Evolutionary conservation across 2,329 filamentous ascomycete species (phyloP).

Genomic region (Paecilomyces sp.): DNA sequence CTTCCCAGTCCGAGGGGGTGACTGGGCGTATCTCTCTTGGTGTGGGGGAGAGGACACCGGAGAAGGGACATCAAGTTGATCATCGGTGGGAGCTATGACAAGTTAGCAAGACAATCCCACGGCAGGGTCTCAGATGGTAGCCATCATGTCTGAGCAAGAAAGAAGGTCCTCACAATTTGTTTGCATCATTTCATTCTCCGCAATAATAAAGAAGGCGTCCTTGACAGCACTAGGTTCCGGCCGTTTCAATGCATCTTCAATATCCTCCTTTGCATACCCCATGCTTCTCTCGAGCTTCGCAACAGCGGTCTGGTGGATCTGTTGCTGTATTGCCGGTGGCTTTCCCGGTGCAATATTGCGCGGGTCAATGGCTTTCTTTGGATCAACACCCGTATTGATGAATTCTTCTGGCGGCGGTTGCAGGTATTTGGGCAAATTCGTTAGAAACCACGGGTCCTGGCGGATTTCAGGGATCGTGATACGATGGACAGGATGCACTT

Average conservation of each 20-base stretch:
- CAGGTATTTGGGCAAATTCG: constrained; percentile 79
- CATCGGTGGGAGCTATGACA: constrained; percentile 27
- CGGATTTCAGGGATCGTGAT: constrained; percentile 92
- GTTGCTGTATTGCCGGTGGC: constrained; percentile 71
- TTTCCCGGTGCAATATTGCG: constrained; percentile 74
- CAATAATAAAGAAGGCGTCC: constrained; percentile 95
- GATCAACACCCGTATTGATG: constrained; percentile 86
- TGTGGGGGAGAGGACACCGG: constrained; percentile 21
- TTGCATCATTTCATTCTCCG: constrained; percentile 97
- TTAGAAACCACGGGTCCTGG: constrained; percentile 87
- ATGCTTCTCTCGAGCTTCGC: constrained; percentile 96
- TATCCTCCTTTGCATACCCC: constrained; percentile 92
- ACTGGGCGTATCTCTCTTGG: constrained; percentile 13
- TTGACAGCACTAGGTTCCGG: constrained; percentile 97
- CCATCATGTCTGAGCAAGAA: not conserved
- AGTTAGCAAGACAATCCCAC: constrained; percentile 6
- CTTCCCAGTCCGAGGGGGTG: constrained; percentile 13
- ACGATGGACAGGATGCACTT: constrained; percentile 89
- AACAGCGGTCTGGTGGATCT: constrained; percentile 85
- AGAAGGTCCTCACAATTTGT: constrained; percentile 65
- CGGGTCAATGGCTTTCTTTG: constrained; percentile 81
- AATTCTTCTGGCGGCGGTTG: constrained; percentile 86
- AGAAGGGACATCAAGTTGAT: constrained; percentile 15
- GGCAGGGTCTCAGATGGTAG: not conserved
- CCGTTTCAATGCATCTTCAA: constrained; percentile 85